These are phyloP conservation scores for Prosopis cineraria DNA, from an alignment of 306 rosid species.

Conservation along the genomic window DNA sequence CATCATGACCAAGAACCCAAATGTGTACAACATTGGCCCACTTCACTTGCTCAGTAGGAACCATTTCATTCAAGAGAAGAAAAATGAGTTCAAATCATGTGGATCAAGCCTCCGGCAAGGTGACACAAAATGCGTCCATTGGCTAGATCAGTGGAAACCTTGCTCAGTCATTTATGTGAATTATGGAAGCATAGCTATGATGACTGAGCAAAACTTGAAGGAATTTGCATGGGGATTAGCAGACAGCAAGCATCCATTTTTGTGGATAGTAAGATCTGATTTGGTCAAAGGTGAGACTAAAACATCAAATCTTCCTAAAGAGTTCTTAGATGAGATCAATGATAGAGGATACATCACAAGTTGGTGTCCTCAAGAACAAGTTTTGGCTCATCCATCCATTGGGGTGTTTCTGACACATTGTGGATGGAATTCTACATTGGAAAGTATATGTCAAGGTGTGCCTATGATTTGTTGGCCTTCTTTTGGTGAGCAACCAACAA, in stretches of 20 bases:
- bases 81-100: conserved; percentile 19
- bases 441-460: conserved; percentile 40
- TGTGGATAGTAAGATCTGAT: conserved; percentile 50
- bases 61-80: conserved; percentile 23
- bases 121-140: conserved; percentile 39
- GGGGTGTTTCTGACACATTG: conserved; percentile 50
- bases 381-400: conserved; percentile 45
- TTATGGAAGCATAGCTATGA: conserved; percentile 41
- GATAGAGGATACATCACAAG: conserved; percentile 39
- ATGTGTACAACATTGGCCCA: conserved; percentile 34
- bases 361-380: conserved; percentile 52
- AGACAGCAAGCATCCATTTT: conserved; percentile 41
- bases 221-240: conserved; percentile 62
- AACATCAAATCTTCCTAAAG: conserved; percentile 18
- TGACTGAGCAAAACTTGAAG: conserved; percentile 34
- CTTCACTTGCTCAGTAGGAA: conserved; percentile 11
- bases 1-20: conserved; percentile 38
- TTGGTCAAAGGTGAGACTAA: conserved; percentile 26
- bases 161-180: conserved; percentile 47
- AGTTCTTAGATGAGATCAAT: conserved; percentile 36
- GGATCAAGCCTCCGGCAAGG: conserved; percentile 49
- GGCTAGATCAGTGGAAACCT: conserved; percentile 41
- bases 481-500: conserved; percentile 46
- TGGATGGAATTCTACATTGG: conserved; percentile 53
- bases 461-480: conserved; percentile 60